Conservation (phyloP, 192 early-diverging fungal species). For the Coemansia sp. region DNA sequence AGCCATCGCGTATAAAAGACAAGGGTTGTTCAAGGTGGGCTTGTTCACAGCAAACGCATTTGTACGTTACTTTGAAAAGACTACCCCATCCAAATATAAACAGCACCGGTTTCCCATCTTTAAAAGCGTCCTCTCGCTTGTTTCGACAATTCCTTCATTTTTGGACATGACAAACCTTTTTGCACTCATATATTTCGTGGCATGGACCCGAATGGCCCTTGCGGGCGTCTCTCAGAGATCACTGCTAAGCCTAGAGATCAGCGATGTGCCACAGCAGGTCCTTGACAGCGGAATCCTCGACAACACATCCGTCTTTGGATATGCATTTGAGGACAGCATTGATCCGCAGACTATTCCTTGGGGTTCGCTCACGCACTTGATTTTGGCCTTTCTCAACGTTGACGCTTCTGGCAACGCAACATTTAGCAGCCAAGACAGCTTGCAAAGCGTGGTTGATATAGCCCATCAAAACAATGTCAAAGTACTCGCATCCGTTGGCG, state of each 20-base stretch:
- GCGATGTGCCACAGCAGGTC: constrained; percentile 25
- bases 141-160: not conserved
- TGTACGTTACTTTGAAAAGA: not conserved
- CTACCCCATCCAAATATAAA: not conserved
- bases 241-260: not conserved
- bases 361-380: constrained; percentile 59
- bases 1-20: not conserved
- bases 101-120: not conserved
- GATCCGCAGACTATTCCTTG: constrained; percentile 44
- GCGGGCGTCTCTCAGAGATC: not conserved
- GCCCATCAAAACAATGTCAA: constrained; percentile 50
- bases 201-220: not conserved
- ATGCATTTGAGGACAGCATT: constrained; percentile 30
- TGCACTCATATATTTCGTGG: not conserved
- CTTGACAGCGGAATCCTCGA: constrained; percentile 34
- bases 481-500: constrained; percentile 69
- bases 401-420: constrained; percentile 21
- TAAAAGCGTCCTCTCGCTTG: not conserved
- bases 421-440: constrained; percentile 12
- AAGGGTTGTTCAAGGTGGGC: not conserved
- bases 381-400: constrained; percentile 58
- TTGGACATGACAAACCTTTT: not conserved
- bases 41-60: not conserved
- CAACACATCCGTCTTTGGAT: constrained; percentile 39
- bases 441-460: constrained; percentile 17